phyloP scores from a whole-genome alignment of 2,329 filamentous ascomycete species.

The Fusarium cyanostomum region DNA sequence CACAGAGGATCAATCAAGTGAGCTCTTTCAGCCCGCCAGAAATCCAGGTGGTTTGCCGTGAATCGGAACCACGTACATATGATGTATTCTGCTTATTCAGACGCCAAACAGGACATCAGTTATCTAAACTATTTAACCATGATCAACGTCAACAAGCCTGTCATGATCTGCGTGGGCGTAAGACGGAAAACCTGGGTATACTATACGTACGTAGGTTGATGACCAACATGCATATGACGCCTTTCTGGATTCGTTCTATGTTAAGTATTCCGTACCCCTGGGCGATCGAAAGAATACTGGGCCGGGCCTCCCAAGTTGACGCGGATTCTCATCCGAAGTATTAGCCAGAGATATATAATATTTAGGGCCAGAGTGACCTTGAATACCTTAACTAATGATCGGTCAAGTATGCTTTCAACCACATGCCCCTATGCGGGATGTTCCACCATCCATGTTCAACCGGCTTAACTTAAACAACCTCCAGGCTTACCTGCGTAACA shows the following conservation, averaged over 20 bases:
- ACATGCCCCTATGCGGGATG: too few species aligned
- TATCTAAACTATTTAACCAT: not conserved
- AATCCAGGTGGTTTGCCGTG: not conserved
- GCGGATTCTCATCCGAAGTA: too few species aligned
- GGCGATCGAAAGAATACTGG: too few species aligned
- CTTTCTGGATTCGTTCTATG: too few species aligned
- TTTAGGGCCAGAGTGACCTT: too few species aligned
- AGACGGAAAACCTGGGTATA: not conserved
- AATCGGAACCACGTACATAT: slow-evolving; percentile 18
- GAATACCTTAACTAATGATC: too few species aligned
- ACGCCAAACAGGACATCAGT: slow-evolving; percentile 10
- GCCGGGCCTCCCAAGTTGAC: too few species aligned
- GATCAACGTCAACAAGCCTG: not conserved
- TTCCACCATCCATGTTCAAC: not conserved
- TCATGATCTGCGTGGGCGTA: not conserved
- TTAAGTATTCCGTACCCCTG: too few species aligned
- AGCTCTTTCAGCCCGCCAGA: slow-evolving; percentile 25
- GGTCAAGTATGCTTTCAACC: too few species aligned
- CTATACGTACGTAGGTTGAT: not conserved
- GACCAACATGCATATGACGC: not conserved
- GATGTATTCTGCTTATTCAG: slow-evolving; percentile 10
- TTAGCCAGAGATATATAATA: too few species aligned
- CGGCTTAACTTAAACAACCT: not conserved
- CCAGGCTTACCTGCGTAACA: not conserved
- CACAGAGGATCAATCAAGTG: slow-evolving; percentile 30